A percentile compares a stretch with the other conserved stretches of the same genome.
Conservation (phyloP, 1,284 basidiomycete genomes). For the Sanguinoderma infundibulare region DNA sequence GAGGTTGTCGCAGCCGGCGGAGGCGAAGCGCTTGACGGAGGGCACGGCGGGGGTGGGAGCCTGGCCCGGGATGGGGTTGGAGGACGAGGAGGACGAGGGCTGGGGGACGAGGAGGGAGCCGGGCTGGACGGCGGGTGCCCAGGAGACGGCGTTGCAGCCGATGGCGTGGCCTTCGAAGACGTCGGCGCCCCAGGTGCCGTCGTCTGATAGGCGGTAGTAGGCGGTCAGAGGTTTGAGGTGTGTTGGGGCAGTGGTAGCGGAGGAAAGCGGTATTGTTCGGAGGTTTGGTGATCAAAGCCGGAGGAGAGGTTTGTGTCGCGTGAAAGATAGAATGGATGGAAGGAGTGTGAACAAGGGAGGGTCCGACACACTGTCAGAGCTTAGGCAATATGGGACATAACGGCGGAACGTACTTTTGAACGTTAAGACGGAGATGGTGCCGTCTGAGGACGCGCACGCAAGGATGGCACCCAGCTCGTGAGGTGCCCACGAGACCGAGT, state of each 20-base stretch:
- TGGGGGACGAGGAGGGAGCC: conserved; percentile 78
- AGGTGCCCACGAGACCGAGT: conserved; percentile 98
- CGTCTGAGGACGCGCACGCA: conserved; percentile 97
- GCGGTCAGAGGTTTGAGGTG: neutral
- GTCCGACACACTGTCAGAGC: neutral
- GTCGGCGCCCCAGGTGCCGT: conserved; percentile 95
- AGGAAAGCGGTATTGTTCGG: no score
- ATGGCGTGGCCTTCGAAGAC: conserved; percentile 97
- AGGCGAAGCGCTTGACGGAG: conserved; percentile 86
- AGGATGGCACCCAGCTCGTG: conserved; percentile 97
- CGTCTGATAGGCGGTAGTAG: conserved; percentile 64
- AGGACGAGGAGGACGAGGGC: conserved; percentile 64
- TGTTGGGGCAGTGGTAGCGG: neutral
- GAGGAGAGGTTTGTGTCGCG: neutral
- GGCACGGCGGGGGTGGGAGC: conserved; percentile 42
- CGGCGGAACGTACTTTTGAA: conserved; percentile 83
- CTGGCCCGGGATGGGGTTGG: conserved; percentile 48
- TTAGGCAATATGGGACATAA: neutral
- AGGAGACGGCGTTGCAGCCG: conserved; percentile 96
- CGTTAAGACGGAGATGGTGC: conserved; percentile 94
- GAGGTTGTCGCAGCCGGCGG: conserved; percentile 95
- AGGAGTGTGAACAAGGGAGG: neutral
- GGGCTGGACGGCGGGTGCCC: conserved; percentile 92
- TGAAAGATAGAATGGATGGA: neutral
- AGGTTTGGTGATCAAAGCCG: no score